Conservation (phyloP, 2,329 filamentous ascomycete genomes). For the Fusarium sp. region DNA sequence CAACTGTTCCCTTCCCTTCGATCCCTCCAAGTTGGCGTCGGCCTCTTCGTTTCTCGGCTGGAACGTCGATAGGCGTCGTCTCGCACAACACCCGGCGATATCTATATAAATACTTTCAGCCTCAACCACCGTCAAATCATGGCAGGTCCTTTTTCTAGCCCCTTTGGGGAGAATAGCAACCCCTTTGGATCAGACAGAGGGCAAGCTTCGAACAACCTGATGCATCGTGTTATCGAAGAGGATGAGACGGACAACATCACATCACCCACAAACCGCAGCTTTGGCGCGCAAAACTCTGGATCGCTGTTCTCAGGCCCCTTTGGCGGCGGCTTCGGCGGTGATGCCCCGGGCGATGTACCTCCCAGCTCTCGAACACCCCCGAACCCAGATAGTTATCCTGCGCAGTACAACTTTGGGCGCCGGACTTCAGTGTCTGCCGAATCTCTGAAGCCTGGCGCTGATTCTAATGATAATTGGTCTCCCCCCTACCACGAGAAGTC, state of each 20-base stretch:
- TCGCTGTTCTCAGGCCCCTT: constrained; percentile 59
- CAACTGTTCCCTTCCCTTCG: constrained; percentile 66
- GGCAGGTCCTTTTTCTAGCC: constrained; percentile 81
- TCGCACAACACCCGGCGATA: constrained; percentile 18
- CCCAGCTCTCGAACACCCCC: constrained; percentile 58
- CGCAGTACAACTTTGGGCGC: constrained; percentile 91
- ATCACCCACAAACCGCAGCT: constrained; percentile 73
- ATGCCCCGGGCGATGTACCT: constrained; percentile 57
- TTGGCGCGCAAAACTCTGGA: constrained; percentile 54
- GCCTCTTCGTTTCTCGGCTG: constrained; percentile 71
- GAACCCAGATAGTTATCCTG: constrained; percentile 77
- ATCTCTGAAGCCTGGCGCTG: constrained; percentile 87
- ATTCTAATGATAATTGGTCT: constrained; percentile 86
- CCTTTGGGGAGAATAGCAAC: constrained; percentile 65
- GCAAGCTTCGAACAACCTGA: constrained; percentile 45
- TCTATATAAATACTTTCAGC: neutral
- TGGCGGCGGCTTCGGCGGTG: constrained; percentile 54
- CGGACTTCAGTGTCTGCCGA: constrained; percentile 97
- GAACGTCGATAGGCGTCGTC: constrained; percentile 64
- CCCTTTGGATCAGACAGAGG: constrained; percentile 39
- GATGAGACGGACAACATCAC: constrained; percentile 79
- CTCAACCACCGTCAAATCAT: constrained; percentile 55
- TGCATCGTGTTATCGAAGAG: constrained; percentile 75
- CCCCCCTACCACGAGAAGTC: constrained; percentile 87
- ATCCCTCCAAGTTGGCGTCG: constrained; percentile 75